Evolutionary conservation across 352 stramenopile species (phyloP).

Genomic region (Phytophthora litchii): DNA sequence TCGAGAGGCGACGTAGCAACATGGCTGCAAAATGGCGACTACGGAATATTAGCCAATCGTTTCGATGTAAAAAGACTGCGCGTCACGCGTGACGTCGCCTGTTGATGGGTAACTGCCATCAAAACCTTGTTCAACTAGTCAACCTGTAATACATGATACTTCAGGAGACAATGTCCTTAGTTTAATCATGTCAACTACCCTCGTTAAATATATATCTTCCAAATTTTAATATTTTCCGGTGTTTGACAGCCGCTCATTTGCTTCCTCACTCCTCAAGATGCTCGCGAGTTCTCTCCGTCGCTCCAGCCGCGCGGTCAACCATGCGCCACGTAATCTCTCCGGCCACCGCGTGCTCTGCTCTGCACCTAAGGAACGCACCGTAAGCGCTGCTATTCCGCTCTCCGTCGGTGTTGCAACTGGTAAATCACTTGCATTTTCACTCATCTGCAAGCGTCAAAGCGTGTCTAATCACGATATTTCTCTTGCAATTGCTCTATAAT

Average conservation of each 20-base stretch:
- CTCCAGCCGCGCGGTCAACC: constrained; percentile 13
- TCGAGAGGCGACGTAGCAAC: constrained; percentile 24
- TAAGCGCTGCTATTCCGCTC: constrained; percentile 51
- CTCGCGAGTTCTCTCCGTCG: constrained; percentile 33
- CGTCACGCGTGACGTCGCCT: constrained; percentile 21
- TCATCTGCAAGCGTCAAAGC: neutral
- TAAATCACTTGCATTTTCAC: constrained; percentile 6
- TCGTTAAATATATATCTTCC: neutral
- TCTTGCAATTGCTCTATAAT: constrained; percentile 20
- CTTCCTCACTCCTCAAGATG: constrained; percentile 28
- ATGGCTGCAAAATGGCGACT: constrained; percentile 13
- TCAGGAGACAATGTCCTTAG: neutral
- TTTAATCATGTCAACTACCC: neutral
- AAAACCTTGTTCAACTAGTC: neutral
- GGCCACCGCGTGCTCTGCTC: constrained; percentile 56
- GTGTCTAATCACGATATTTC: too few relatives aligned
- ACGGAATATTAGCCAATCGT: constrained; percentile 14
- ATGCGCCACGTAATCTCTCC: constrained; percentile 10
- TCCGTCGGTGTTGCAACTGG: constrained; percentile 48
- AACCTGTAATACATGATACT: neutral
- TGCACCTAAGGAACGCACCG: constrained; percentile 40
- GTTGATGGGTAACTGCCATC: constrained; percentile 1
- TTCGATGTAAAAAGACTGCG: constrained; percentile 4
- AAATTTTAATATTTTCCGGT: neutral
- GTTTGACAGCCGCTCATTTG: constrained; percentile 10